Percentiles rank a stretch among this genome's conserved stretches.
phyloP scores from a whole-genome alignment of 208 protist species.

The Crithidia fasciculata region DNA sequence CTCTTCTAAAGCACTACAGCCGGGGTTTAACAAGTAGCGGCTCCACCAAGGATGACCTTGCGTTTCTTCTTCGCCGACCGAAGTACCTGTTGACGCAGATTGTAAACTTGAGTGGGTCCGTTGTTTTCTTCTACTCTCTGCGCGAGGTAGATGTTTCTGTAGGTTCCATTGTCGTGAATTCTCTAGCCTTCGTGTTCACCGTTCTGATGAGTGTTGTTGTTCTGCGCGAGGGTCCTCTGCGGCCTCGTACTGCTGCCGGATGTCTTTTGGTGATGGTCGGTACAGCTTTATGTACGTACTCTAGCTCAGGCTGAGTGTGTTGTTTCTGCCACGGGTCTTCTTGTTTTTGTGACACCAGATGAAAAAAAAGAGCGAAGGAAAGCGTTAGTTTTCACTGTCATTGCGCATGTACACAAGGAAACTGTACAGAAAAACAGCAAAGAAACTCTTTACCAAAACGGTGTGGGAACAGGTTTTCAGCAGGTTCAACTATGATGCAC shows the following conservation, averaged over 20 bases:
- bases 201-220: slow-evolving; percentile 74
- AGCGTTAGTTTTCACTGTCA: too few relatives aligned
- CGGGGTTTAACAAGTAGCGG: slow-evolving; percentile 59
- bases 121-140: slow-evolving; percentile 81
- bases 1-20: slow-evolving; percentile 83
- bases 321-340: too few relatives aligned
- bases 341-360: background rate
- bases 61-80: slow-evolving; percentile 64
- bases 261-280: slow-evolving; percentile 73
- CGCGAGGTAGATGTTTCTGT: slow-evolving; percentile 80
- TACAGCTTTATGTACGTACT: slow-evolving; percentile 73
- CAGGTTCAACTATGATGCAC: too few relatives aligned
- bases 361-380: background rate
- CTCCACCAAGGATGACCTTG: slow-evolving; percentile 62
- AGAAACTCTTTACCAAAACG: too few relatives aligned
- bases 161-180: slow-evolving; percentile 83
- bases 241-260: slow-evolving; percentile 46
- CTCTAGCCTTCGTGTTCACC: slow-evolving; percentile 86
- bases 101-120: slow-evolving; percentile 72
- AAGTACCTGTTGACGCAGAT: slow-evolving; percentile 78
- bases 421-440: too few relatives aligned
- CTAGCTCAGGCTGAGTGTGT: slow-evolving; percentile 25
- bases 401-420: too few relatives aligned
- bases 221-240: slow-evolving; percentile 63
- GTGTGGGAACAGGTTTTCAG: too few relatives aligned